Evolutionary conservation across 1,139 yeast genomes (phyloP), one percentile per base, ranked within the genome.

Genomic region (Blastobotrys petasosporus): DNA sequence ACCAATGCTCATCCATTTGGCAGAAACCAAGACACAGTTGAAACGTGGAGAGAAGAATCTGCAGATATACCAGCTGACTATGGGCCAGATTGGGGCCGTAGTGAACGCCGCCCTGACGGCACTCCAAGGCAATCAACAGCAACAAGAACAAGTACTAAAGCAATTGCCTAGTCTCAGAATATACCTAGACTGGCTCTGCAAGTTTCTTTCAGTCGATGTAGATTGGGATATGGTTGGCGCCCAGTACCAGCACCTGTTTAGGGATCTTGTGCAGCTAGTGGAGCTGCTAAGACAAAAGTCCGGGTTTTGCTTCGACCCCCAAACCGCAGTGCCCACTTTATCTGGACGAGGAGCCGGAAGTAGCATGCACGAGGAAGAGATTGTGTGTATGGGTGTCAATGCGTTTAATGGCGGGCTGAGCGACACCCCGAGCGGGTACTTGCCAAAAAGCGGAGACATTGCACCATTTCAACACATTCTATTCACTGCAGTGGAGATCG

Each of bases 351-450:
- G 37, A 6, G 39, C 37, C 16, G 4, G 23, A 13, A 20, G 25
- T 7, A 20, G 25, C 25, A 31, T 32, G 16, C 9, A 12, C 6
- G 47, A 46, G n/a, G 54, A 51, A 30, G 54, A 51, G 39, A 41
- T 30, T 7, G 38, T 41, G 28, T 39, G 52, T 31, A 25, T 42
- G 33, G 52, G 52, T 4, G 12, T 51, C 9, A 34, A 20, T 6
- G 41, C 52, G 12, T 39, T 49, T 10, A 32, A 41, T 8, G 50
- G 50, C 3, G 52, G 45, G 1, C 41, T 54, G 12, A 48, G 45
- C 31, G 58, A 54, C 30, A 45, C 49, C 15, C 58, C 58, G 1
- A 42, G 46, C 36, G 57, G 54, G 4, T 15, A 28, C 16, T 16
- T 12, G 16, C 13, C 37, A 2, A 25, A 42, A 8, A 15, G 42